Base-by-base conservation (phyloP, 2,329 filamentous ascomycete genomes). In the Colletotrichum australisinense region DNA sequence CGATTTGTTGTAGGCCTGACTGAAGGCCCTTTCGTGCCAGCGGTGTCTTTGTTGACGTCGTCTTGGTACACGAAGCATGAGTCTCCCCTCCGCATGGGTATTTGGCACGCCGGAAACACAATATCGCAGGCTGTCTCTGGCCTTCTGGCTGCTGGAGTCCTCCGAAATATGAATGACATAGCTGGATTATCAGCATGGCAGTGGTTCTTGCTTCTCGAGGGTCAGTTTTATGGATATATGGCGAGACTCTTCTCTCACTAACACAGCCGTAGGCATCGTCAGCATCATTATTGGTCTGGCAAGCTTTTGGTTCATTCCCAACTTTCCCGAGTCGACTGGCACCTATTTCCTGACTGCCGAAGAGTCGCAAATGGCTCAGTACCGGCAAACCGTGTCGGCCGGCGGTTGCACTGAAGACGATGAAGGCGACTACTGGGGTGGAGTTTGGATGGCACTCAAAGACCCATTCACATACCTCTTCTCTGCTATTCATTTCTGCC, bases 41-140 rank as follows among this genome's bases (percentile, higher is more conserved):
- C 83, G 28, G 84, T 81, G 1, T 80, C 87, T 5, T 84, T 88
- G 46, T 84, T 85, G 77, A 83, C 82, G 2, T 86, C 83, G 0
- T 85, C 84, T 0, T 87, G 85, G 85, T 87, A 87, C 72, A 87
- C 83, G 0, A 84, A 85, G 55, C 77, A 81, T 12, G 85, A 87
- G 65, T 79, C 81, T 0, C 84, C 84, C 0, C 78, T 83, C 9
- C 78, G 85, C 0, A 87, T 86, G 78, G 85, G 82, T 6, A 81
- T 87, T 22, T 83, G 85, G 79, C 85, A 86, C 75, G 85, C 84
- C 1, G 85, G 85, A 26, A 85, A 84, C 57, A 84, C 82, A 8
- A 83, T 86, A 35, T 85, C 84, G 0, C 85, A 86, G 60, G 82
- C 84, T 1, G 78, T 86, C 42, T 85, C 84, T 0, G 84, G 84